Conservation (phyloP, 1,139 yeast species). For the Yamadazyma dendronema region DNA sequence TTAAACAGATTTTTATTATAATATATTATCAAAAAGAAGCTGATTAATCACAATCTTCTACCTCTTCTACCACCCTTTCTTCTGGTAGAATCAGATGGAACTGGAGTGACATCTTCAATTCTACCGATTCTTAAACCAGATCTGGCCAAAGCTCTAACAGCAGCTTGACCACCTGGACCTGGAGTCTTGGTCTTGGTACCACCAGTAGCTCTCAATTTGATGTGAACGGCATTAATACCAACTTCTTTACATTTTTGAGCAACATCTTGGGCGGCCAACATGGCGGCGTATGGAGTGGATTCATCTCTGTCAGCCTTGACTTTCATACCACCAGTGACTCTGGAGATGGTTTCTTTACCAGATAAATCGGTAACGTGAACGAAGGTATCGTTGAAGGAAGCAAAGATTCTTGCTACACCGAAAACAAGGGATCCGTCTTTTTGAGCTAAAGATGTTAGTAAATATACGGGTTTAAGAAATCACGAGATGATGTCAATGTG, state of each 20-base stretch:
- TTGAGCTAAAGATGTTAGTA: conserved; percentile 20
- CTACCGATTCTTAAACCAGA: conserved; percentile 99
- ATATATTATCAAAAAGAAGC: conserved; percentile 6
- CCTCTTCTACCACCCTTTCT: conserved; percentile 99
- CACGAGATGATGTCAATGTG: background rate
- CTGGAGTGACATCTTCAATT: conserved; percentile 99
- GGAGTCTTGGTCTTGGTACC: conserved; percentile 99
- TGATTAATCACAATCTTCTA: conserved; percentile 85
- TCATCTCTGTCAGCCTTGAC: conserved; percentile 99
- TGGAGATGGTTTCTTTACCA: conserved; percentile 99
- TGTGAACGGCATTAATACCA: conserved; percentile 99
- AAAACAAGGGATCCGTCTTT: conserved; percentile 82
- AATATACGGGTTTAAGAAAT: background rate
- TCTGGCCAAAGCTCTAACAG: conserved; percentile 99
- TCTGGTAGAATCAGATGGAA: conserved; percentile 99
- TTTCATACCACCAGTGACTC: conserved; percentile 99
- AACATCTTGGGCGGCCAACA: conserved; percentile 99
- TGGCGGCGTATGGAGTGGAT: conserved; percentile 99
- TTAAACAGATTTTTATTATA: conserved; percentile 13
- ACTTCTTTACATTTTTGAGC: conserved; percentile 99
- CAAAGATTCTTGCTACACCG: conserved; percentile 99
- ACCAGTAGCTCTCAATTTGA: conserved; percentile 99
- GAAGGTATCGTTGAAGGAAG: conserved; percentile 99
- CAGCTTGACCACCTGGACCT: conserved; percentile 99
- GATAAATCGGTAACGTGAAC: conserved; percentile 99